Percentiles rank a stretch among this genome's conserved stretches.
Evolutionary conservation across 257 asterid species (phyloP).

Genomic region (Paulownia fortunei): DNA sequence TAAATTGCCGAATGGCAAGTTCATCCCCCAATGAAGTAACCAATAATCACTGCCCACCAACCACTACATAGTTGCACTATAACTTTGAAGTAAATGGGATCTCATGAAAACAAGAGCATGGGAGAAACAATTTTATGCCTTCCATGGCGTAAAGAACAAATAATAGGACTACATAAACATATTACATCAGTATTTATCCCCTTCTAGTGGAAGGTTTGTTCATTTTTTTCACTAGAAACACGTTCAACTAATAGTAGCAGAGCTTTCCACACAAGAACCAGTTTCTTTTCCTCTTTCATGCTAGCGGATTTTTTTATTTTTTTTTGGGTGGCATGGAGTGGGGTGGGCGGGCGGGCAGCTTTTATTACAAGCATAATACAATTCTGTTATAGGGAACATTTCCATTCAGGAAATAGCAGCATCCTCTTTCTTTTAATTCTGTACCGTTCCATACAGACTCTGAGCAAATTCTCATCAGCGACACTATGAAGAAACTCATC

Average conservation of each 20-base stretch:
- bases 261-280: not conserved
- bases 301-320: not conserved
- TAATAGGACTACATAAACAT: not conserved
- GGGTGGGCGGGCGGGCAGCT: not conserved
- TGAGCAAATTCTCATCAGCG: constrained; percentile 19
- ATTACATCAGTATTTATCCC: not conserved
- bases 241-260: not conserved
- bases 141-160: not conserved
- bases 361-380: not conserved
- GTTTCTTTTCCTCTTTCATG: constrained; percentile 2
- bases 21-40: too few relatives aligned
- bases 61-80: too few relatives aligned
- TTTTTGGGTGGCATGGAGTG: not conserved
- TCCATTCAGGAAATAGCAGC: not conserved
- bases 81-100: too few relatives aligned
- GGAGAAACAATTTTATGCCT: not conserved
- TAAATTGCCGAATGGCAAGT: too few relatives aligned
- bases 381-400: not conserved
- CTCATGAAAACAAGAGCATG: too few relatives aligned
- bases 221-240: not conserved
- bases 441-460: constrained; percentile 15
- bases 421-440: constrained; percentile 25
- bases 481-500: constrained; percentile 15
- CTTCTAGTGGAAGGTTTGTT: not conserved
- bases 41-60: too few relatives aligned